Evolutionary conservation across 768 basidiomycete species (phyloP).

Genomic region (Myochromella boudieri): DNA sequence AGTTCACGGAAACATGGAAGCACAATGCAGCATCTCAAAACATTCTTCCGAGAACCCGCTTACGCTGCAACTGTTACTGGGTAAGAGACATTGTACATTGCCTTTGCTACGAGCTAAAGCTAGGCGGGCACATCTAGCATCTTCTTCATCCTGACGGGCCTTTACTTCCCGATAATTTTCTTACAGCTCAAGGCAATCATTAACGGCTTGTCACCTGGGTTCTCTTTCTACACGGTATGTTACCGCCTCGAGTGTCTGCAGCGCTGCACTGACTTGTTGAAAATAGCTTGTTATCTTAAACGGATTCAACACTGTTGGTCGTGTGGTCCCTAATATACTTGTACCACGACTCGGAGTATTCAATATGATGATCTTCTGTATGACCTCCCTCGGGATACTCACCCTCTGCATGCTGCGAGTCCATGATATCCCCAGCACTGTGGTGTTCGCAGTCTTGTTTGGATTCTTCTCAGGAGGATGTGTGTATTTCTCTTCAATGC

Average conservation of each 20-base stretch:
- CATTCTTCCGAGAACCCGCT: slow-evolving; percentile 40
- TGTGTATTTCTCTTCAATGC: slow-evolving; percentile 21
- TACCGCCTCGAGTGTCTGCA: too few species aligned
- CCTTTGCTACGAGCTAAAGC: background rate
- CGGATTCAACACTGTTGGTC: slow-evolving; percentile 41
- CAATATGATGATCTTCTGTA: slow-evolving; percentile 31
- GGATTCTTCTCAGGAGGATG: slow-evolving; percentile 43
- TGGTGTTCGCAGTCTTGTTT: slow-evolving; percentile 34
- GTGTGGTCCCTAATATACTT: slow-evolving; percentile 34
- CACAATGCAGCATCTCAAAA: slow-evolving; percentile 24
- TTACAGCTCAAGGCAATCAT: slow-evolving; percentile 53
- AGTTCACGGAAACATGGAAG: slow-evolving; percentile 29
- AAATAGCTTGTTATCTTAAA: slow-evolving; percentile 53
- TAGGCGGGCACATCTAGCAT: slow-evolving; percentile 30
- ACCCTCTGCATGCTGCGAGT: slow-evolving; percentile 38
- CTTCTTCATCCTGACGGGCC: slow-evolving; percentile 32
- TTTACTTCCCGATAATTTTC: slow-evolving; percentile 58
- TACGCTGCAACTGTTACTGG: slow-evolving; percentile 43
- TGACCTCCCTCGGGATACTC: slow-evolving; percentile 25
- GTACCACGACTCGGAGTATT: slow-evolving; percentile 27
- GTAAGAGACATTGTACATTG: slow-evolving; percentile 15
- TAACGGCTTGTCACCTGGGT: slow-evolving; percentile 39
- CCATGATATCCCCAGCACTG: slow-evolving; percentile 24
- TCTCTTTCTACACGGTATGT: slow-evolving; percentile 58
- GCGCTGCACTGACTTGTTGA: slow-evolving; percentile 22